These are phyloP conservation scores for Cryoendolithus antarcticus DNA, from an alignment of 2,329 filamentous ascomycete species.

Conservation along the genomic window DNA sequence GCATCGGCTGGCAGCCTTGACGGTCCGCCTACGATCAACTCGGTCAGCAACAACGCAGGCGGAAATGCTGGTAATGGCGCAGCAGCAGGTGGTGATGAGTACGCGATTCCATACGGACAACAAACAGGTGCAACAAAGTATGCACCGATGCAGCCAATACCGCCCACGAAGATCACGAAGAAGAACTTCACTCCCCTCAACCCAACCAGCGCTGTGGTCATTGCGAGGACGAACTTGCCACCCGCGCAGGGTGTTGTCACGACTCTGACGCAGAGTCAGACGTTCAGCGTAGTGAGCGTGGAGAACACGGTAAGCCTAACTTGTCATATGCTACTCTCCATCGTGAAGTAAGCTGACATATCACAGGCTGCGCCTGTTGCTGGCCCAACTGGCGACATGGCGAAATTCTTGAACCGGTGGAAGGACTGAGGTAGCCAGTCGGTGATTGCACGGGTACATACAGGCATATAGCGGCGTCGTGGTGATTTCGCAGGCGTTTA, in stretches of 20 bases:
- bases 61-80: slow-evolving; percentile 6
- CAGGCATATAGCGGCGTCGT: too few species aligned
- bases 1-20: slow-evolving; percentile 13
- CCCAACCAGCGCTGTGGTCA: slow-evolving; percentile 42
- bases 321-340: background rate
- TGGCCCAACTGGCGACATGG: slow-evolving; percentile 41
- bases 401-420: slow-evolving; percentile 46
- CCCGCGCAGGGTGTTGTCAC: slow-evolving; percentile 32
- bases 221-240: slow-evolving; percentile 40
- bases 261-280: slow-evolving; percentile 41
- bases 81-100: slow-evolving; percentile 10
- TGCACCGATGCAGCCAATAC: slow-evolving; percentile 49
- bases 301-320: slow-evolving; percentile 45
- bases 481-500: too few species aligned
- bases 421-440: slow-evolving; percentile 33
- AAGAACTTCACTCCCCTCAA: slow-evolving; percentile 38
- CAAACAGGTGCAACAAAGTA: slow-evolving; percentile 48
- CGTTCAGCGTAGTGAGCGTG: slow-evolving; percentile 38
- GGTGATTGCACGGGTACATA: too few species aligned
- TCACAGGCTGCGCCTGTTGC: slow-evolving; percentile 43
- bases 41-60: slow-evolving; percentile 15
- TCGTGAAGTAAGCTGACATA: background rate
- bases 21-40: slow-evolving; percentile 22
- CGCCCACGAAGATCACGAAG: slow-evolving; percentile 46
- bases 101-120: slow-evolving; percentile 38